Conservation (phyloP, 148 eudicot genomes). For the Camellia japonica region DNA sequence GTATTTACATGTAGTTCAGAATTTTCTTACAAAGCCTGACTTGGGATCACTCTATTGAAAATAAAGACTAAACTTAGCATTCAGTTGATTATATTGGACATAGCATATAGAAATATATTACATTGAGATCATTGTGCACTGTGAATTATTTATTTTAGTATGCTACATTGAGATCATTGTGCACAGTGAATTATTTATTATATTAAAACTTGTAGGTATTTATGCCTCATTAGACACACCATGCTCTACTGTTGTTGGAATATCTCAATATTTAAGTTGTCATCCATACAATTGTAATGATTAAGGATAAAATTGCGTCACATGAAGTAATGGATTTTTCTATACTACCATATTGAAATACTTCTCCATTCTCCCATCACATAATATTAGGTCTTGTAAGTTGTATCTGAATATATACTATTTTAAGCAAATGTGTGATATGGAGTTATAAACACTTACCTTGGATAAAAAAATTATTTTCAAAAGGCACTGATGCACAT, state of each 20-base stretch:
- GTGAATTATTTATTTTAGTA: neutral
- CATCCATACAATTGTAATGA: neutral
- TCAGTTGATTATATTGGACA: neutral
- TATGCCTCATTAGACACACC: neutral
- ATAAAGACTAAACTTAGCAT: neutral
- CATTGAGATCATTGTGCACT: neutral
- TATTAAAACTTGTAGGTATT: neutral
- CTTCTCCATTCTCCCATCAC: neutral
- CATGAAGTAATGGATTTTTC: neutral
- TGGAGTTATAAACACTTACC: neutral
- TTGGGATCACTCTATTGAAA: neutral
- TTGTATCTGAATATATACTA: neutral
- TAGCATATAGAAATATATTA: too few species aligned
- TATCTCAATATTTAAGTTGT: neutral
- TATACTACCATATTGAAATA: neutral
- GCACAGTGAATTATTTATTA: neutral
- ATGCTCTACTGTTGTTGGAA: neutral
- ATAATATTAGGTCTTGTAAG: slow-evolving; percentile 13
- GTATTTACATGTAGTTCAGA: slow-evolving; percentile 28
- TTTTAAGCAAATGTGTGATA: neutral
- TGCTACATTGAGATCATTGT: too few species aligned
- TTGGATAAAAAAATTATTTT: neutral
- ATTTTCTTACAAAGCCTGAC: neutral
- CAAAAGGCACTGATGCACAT: neutral
- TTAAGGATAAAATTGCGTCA: neutral